Evolutionary conservation across 2,329 filamentous ascomycete genomes (phyloP).

Genomic region (Pseudonectria buxi): DNA sequence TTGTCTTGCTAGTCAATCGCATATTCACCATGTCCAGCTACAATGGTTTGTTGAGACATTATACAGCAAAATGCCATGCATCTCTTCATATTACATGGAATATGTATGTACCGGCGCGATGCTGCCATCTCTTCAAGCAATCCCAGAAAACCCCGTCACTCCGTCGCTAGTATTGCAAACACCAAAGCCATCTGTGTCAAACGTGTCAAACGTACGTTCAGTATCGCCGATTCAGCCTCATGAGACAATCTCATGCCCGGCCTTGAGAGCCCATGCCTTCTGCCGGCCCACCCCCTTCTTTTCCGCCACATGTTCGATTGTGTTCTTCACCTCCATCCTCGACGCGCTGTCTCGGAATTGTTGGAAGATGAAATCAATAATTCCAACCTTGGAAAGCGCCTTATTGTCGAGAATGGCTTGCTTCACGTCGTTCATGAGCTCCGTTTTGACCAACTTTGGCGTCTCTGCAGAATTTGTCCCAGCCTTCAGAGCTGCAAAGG

Average conservation of each 20-base stretch:
- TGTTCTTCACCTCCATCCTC: conserved; percentile 35
- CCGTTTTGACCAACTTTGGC: conserved; percentile 30
- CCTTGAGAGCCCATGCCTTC: conserved; percentile 34
- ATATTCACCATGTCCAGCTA: no score
- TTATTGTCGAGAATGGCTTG: conserved; percentile 34
- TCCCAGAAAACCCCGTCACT: conserved; percentile 16
- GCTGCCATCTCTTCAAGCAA: conserved; percentile 12
- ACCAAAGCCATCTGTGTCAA: conserved; percentile 5
- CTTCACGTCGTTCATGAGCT: conserved; percentile 36
- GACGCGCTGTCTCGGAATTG: conserved; percentile 32
- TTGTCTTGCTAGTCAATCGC: no score
- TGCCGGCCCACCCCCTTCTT: conserved; percentile 30
- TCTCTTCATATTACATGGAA: no score
- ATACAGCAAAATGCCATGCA: no score
- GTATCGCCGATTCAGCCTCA: conserved; percentile 9
- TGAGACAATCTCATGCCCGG: conserved; percentile 30
- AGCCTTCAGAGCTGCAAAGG: conserved; percentile 29
- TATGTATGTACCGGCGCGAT: conserved; percentile 2
- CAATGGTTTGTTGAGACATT: no score
- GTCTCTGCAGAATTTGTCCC: conserved; percentile 9
- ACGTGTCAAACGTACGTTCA: conserved; percentile 1
- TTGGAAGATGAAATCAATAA: conserved; percentile 34
- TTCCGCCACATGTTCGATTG: conserved; percentile 33
- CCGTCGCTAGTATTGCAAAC: conserved; percentile 21
- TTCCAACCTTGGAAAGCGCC: conserved; percentile 33